A percentile compares a stretch with the other conserved stretches of the same genome.
Conservation (phyloP, 139 green algal genomes). For the Chlamydomonas schloesseri region DNA sequence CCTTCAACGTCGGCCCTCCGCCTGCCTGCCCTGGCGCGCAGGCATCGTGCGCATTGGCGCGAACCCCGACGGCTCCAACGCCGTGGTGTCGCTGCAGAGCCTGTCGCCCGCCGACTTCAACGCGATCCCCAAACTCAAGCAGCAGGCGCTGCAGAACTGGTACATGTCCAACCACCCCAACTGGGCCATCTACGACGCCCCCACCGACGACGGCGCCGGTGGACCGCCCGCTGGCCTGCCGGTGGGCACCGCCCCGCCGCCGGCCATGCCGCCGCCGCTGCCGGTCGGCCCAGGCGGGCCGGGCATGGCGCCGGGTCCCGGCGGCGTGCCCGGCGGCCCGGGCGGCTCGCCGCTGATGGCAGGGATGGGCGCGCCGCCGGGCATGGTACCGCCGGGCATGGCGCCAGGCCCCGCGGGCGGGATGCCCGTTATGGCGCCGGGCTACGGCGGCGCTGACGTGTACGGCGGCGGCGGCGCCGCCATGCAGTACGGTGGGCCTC, state of each 20-base stretch:
- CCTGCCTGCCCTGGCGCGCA: no score
- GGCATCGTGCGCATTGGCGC: neutral
- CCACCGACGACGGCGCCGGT: neutral
- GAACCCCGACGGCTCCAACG: neutral
- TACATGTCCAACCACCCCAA: conserved; percentile 64
- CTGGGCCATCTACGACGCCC: conserved; percentile 64
- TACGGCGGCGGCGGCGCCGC: neutral
- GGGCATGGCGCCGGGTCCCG: neutral
- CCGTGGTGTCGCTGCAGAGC: conserved; percentile 6
- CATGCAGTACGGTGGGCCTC: neutral
- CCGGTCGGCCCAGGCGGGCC: neutral
- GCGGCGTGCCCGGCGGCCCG: neutral
- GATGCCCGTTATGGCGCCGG: neutral
- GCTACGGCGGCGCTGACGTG: neutral
- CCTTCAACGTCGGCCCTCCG: no score
- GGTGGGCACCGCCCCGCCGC: neutral
- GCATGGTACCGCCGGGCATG: no score
- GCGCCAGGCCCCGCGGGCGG: no score
- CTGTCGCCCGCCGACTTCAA: conserved; percentile 43
- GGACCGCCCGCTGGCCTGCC: conserved; percentile 2
- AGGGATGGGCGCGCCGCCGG: neutral
- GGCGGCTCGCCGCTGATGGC: neutral
- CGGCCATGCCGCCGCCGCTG: no score
- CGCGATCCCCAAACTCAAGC: conserved; percentile 65
- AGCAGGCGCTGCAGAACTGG: conserved; percentile 61